phyloP scores from a whole-genome alignment of 2,329 filamentous ascomycete genomes.

The Cyclaneusma minus region DNA sequence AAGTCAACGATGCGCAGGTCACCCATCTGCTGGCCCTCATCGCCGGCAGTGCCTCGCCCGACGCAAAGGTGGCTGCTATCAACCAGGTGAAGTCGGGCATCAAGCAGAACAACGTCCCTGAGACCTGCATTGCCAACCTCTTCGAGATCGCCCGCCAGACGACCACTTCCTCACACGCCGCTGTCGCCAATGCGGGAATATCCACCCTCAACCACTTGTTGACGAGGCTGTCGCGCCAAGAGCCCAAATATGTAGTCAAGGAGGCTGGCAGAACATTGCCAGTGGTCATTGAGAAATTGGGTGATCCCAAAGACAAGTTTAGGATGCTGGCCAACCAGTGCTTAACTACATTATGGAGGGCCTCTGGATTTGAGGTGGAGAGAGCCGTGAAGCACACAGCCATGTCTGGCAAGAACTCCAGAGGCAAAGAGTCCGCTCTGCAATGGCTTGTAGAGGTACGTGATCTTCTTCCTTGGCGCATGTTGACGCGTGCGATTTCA shows the following conservation, averaged over 20 bases:
- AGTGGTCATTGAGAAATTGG: slow-evolving; percentile 68
- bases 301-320: slow-evolving; percentile 77
- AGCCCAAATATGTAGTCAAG: slow-evolving; percentile 56
- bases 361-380: slow-evolving; percentile 61
- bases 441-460: slow-evolving; percentile 67
- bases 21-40: slow-evolving; percentile 34
- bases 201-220: slow-evolving; percentile 77
- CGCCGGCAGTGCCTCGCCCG: slow-evolving; percentile 48
- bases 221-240: slow-evolving; percentile 73
- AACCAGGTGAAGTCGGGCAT: slow-evolving; percentile 71
- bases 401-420: slow-evolving; percentile 64
- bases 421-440: slow-evolving; percentile 74
- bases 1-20: slow-evolving; percentile 43
- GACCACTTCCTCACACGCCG: slow-evolving; percentile 60
- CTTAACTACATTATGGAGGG: slow-evolving; percentile 61
- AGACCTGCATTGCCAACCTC: slow-evolving; percentile 51
- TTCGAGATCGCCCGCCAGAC: slow-evolving; percentile 72
- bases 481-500: slow-evolving; percentile 6
- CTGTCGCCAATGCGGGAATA: slow-evolving; percentile 69
- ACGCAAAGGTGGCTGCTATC: slow-evolving; percentile 56
- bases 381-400: slow-evolving; percentile 62
- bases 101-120: slow-evolving; percentile 83
- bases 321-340: slow-evolving; percentile 59
- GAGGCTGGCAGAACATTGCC: slow-evolving; percentile 59
- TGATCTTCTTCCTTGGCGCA: slow-evolving; percentile 5